phyloP scores from a whole-genome alignment of 2,329 filamentous ascomycete genomes.

The Eutypa lata region DNA sequence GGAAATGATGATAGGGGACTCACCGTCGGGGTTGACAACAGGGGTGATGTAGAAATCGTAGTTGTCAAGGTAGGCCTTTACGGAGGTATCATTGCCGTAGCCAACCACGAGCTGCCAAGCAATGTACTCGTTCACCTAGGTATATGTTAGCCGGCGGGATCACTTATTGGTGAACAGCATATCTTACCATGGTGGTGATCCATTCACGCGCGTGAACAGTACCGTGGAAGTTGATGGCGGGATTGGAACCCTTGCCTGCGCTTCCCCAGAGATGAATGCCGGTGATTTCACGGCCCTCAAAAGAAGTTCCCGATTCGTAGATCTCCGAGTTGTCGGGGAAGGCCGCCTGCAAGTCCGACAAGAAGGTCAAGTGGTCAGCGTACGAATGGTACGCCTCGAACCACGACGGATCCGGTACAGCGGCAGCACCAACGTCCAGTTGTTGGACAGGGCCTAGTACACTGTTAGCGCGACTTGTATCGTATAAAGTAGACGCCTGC shows the following conservation, averaged over 20 bases:
- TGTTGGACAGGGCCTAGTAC: constrained; percentile 7
- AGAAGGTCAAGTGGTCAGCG: constrained; percentile 47
- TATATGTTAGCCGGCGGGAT: background rate
- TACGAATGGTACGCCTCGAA: constrained; percentile 54
- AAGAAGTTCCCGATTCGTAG: constrained; percentile 42
- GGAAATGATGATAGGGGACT: constrained; percentile 3
- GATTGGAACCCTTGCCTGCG: constrained; percentile 40
- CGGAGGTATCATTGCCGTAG: constrained; percentile 35
- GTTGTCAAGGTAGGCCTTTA: constrained; percentile 46
- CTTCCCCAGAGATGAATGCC: constrained; percentile 56
- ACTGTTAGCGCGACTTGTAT: constrained; percentile 3
- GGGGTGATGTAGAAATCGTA: constrained; percentile 59
- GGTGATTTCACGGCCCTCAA: constrained; percentile 51
- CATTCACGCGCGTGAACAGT: constrained; percentile 54
- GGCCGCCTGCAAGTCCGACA: constrained; percentile 41
- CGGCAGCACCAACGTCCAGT: constrained; percentile 7
- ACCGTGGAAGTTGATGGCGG: constrained; percentile 48
- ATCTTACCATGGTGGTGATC: constrained; percentile 58
- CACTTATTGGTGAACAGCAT: constrained; percentile 24
- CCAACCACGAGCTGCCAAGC: constrained; percentile 43
- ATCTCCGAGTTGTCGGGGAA: constrained; percentile 47
- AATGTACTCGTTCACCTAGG: constrained; percentile 43
- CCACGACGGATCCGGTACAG: constrained; percentile 38
- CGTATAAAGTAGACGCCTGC: too few relatives aligned
- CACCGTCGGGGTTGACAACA: constrained; percentile 51